Base-by-base conservation (phyloP, 306 rosid genomes). In the Malus asiatica region DNA sequence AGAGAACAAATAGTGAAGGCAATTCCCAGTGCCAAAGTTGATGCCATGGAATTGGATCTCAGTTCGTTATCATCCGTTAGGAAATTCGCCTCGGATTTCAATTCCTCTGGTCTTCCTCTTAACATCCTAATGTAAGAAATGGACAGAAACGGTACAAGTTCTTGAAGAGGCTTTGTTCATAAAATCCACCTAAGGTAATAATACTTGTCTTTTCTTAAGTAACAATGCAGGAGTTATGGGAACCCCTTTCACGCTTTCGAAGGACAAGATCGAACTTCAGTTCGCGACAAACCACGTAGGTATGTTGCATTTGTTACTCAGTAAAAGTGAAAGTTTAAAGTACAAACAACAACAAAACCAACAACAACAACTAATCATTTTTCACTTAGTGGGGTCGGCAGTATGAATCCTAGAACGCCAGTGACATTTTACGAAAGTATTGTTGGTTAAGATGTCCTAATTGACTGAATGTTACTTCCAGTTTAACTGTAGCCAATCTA, bases 221-320 rank as follows among this genome's bases (percentile, higher is more conserved):
- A 94, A 94, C 85, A 94, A 94, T 83, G 98, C 98, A 81, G 98
- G 96, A 76, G 67, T 27, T 27, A 27, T 84, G 87, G 96, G 91
- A 60, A 32, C 84, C 45, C 90, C 91, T n/a, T 94, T 86, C 85
- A 69, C 69, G 32, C 87, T 91, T 77, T 91, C 96, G 30, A 83
- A 85, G 70, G 97, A 94, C 84, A 86, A 89, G 59, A 87, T 91
- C 70, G 98, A 94, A 80, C 84, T 91, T 60, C 97, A 88, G 68
- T 94, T 94, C 80, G 96, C 96, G 4, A 94, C 98, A 23, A 94
- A 94, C 83, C 88, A 91, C 82, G 4, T 91, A 38, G 97, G 98
- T 88, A 78, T 11, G 82, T 70, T 5, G 70, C 77, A 73, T 60
- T 40, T 55, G 22, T 46, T 11, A 7, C 30, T 10, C 32, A 14